Evolutionary conservation across 164 flowering plant genomes (phyloP).

Genomic region (Vitis rupestris): DNA sequence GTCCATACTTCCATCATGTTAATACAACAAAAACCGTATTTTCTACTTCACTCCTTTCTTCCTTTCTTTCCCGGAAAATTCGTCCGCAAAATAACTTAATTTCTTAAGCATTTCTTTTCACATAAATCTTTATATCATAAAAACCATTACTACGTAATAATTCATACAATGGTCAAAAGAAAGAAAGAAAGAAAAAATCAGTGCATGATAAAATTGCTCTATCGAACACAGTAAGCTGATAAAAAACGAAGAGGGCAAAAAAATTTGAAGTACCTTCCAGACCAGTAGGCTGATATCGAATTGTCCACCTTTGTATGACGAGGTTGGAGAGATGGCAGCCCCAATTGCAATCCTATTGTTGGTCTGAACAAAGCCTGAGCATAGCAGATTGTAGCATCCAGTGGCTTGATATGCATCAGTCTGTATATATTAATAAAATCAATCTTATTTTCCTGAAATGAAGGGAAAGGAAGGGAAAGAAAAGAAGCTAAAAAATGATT

Average conservation of each 20-base stretch:
- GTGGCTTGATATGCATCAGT: conserved; percentile 89
- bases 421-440: conserved; percentile 33
- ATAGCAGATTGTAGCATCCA: conserved; percentile 95
- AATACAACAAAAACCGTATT: background rate
- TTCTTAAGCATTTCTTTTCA: too few species aligned
- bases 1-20: background rate
- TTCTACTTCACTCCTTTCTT: background rate
- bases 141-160: too few species aligned
- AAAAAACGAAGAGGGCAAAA: background rate
- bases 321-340: conserved; percentile 89
- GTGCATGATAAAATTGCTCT: too few species aligned
- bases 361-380: conserved; percentile 94
- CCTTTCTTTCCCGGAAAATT: too few species aligned
- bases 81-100: too few species aligned
- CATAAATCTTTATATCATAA: too few species aligned
- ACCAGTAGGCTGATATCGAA: conserved; percentile 83
- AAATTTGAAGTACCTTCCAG: conserved; percentile 75
- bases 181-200: too few species aligned
- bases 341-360: conserved; percentile 84
- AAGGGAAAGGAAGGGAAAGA: background rate
- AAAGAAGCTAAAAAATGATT: background rate
- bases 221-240: too few species aligned
- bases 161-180: too few species aligned
- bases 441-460: background rate
- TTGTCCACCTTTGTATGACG: conserved; percentile 71